phyloP scores from a whole-genome alignment of 345 rosid species.

The Populus pruinosa region DNA sequence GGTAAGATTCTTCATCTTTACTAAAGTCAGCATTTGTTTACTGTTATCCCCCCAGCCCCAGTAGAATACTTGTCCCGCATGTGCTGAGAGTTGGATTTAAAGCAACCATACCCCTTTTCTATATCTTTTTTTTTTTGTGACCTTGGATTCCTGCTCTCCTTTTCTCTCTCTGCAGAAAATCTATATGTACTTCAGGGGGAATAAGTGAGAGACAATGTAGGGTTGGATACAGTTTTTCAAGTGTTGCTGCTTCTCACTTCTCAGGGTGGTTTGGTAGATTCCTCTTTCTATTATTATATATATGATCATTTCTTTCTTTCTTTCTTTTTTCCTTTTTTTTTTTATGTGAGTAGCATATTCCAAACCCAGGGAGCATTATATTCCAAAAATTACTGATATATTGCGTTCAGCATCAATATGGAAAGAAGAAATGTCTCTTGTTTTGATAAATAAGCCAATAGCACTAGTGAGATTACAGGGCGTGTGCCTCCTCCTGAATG shows the following conservation, averaged over 20 bases:
- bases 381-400: not conserved
- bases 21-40: not conserved
- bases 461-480: not conserved
- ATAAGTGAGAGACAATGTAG: slow-evolving; percentile 50
- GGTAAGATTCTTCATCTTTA: slow-evolving; percentile 36
- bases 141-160: not conserved
- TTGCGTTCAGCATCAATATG: not conserved
- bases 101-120: no score
- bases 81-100: no score
- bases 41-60: not conserved
- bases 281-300: not conserved
- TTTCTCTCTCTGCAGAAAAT: slow-evolving; percentile 56
- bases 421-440: not conserved
- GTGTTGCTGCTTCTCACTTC: not conserved
- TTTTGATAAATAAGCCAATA: not conserved
- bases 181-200: slow-evolving; percentile 77
- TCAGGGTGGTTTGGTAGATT: slow-evolving; percentile 3
- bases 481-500: not conserved
- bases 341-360: not conserved
- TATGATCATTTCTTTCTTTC: not conserved
- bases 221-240: not conserved
- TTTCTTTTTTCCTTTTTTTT: no score
- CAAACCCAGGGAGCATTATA: not conserved
- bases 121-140: not conserved
- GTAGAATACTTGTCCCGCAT: no score